Evolutionary conservation across 805 yeast genomes (phyloP).

Genomic region (Pichia ethanolica): DNA sequence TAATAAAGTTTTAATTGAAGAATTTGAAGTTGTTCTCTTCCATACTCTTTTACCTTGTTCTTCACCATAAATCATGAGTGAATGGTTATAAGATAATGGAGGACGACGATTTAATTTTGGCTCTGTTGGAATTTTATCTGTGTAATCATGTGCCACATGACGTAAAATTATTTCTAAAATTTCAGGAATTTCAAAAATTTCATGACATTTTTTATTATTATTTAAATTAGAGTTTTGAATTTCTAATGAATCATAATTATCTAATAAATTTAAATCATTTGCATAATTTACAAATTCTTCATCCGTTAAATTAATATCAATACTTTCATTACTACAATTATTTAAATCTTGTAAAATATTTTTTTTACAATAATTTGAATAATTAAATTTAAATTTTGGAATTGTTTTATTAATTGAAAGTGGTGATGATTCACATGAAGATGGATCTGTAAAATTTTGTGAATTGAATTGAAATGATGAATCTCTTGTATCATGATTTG

Average conservation of each 20-base stretch:
- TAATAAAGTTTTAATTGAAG: slow-evolving; percentile 6
- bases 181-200: slow-evolving; percentile 70
- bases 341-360: slow-evolving; percentile 1
- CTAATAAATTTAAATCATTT: neutral
- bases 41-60: slow-evolving; percentile 35
- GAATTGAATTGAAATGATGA: slow-evolving; percentile 1
- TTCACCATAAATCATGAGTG: slow-evolving; percentile 48
- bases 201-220: neutral
- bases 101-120: slow-evolving; percentile 51
- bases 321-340: neutral
- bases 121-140: slow-evolving; percentile 52
- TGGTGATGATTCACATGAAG: slow-evolving; percentile 5
- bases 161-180: slow-evolving; percentile 53
- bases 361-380: neutral
- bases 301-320: neutral
- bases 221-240: neutral
- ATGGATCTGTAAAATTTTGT: neutral
- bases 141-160: slow-evolving; percentile 47
- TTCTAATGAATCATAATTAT: neutral
- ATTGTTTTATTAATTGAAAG: neutral
- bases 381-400: neutral
- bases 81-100: slow-evolving; percentile 61
- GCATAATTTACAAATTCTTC: neutral
- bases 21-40: slow-evolving; percentile 20
- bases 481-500: slow-evolving; percentile 1